Conservation (phyloP, 306 rosid species). For the Oemleria cerasiformis region DNA sequence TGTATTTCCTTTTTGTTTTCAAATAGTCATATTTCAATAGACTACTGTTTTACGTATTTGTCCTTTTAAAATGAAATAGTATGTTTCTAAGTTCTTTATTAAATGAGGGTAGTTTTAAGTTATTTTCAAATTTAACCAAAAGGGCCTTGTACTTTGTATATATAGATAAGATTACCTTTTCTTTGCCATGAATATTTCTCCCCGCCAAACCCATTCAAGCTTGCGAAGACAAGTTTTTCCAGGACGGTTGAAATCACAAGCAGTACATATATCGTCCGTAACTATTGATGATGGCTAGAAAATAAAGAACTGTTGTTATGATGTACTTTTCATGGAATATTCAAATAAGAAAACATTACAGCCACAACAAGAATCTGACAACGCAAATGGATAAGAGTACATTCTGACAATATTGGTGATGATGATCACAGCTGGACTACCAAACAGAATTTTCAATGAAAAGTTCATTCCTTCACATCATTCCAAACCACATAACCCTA, state of each 20-base stretch:
- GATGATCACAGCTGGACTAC: background rate
- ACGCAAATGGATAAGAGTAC: background rate
- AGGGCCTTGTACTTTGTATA: no score
- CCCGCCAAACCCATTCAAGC: conserved; percentile 99
- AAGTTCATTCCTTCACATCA: background rate
- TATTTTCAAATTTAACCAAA: no score
- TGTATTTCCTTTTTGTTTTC: no score
- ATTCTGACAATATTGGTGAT: background rate
- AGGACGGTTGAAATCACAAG: conserved; percentile 98
- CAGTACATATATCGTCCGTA: conserved; percentile 94
- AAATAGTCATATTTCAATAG: no score
- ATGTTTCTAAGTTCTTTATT: no score
- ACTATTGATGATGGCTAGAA: conserved; percentile 92
- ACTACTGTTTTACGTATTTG: no score
- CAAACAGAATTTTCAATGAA: background rate
- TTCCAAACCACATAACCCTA: conserved; percentile 7
- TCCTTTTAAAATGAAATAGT: no score
- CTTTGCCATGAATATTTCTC: conserved; percentile 84
- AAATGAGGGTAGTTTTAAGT: no score
- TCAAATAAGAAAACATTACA: conserved; percentile 2
- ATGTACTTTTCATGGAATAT: background rate
- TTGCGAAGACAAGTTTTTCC: conserved; percentile 91
- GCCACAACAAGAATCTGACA: conserved; percentile 2
- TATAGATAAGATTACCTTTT: conserved; percentile 45
- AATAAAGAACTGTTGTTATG: conserved; percentile 23